Base-by-base conservation (phyloP, 495 filamentous ascomycete genomes). In the Daldinia childiae region DNA sequence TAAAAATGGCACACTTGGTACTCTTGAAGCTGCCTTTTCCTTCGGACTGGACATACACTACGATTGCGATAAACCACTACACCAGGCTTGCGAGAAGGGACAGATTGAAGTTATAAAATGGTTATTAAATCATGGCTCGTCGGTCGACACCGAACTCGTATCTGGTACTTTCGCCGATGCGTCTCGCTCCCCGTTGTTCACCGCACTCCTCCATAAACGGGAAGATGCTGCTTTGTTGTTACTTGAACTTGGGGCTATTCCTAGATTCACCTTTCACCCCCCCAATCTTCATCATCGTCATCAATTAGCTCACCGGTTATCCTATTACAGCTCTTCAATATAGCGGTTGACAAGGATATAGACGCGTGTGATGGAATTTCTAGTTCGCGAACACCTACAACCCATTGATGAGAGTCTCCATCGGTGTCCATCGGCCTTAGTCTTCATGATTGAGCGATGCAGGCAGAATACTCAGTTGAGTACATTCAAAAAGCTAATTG, bases 401-500 rank as follows among this genome's bases (percentile, higher is more conserved):
- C 21, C 60, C 12, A 14, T 63, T 17, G 27, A 69, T 15, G 15
- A 57, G 32, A 5, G 3, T 34, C 6, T 38, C 4, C 6, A 0
- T 3, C 1, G 39, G 0, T 21, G 29, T 5, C 0, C 6, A 3
- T 3, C 55, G 12, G 17, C 34, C 14, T 60, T 66, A 12, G 29
- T 21, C 9, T 9, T 12, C 1, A 15, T 21, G 11, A 21, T 32
- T 6, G 1, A 9, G 27, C 15, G 30, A 4, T 0, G 1, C 27
- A 4, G 3, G 9, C 5, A 3, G 0, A 14, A 21, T 11, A 0
- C 11, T 36, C 11, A 0, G 11, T 12, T 29, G 12, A 24, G 6
- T 24, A 57, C 19, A 17, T 6, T 58, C 15, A 30, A 45, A 12
- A 60, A 17, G 24, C 19, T 70, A 9, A 61, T 70, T 17, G 56